These are phyloP conservation scores for Osmanthus fragrans DNA, from an alignment of 257 asterid species.

Conservation along the genomic window DNA sequence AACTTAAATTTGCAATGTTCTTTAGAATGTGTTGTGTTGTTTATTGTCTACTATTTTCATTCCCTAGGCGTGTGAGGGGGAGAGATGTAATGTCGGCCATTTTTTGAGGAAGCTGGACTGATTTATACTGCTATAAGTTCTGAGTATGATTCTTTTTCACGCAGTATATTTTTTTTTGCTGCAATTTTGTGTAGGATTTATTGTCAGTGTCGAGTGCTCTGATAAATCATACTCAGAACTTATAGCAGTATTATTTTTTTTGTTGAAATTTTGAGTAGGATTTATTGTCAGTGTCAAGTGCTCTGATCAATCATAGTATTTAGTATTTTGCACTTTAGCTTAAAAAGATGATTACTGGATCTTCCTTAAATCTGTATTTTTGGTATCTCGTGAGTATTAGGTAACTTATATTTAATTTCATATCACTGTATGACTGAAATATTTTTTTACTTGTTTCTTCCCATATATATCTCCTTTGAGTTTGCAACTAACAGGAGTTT, in stretches of 20 bases:
- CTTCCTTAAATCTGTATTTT: background rate
- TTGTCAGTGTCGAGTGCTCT: conserved; percentile 3
- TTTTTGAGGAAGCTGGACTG: conserved; percentile 6
- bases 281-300: background rate
- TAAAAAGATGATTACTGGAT: conserved; percentile 13
- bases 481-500: conserved; percentile 26
- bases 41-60: conserved; percentile 13
- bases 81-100: background rate
- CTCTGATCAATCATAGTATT: conserved; percentile 8
- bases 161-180: background rate
- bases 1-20: background rate
- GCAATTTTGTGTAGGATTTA: background rate
- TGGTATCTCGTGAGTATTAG: background rate
- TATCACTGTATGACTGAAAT: background rate
- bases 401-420: background rate
- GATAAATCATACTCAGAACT: background rate
- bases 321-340: background rate
- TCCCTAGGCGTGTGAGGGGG: background rate
- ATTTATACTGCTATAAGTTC: conserved; percentile 3
- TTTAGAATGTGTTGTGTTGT: background rate
- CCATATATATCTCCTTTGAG: conserved; percentile 9
- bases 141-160: background rate
- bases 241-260: background rate
- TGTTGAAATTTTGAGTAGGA: background rate
- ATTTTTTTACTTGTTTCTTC: conserved; percentile 5